Evolutionary conservation across 2,329 filamentous ascomycete species (phyloP).

Genomic region (Penicillium janthinellum): DNA sequence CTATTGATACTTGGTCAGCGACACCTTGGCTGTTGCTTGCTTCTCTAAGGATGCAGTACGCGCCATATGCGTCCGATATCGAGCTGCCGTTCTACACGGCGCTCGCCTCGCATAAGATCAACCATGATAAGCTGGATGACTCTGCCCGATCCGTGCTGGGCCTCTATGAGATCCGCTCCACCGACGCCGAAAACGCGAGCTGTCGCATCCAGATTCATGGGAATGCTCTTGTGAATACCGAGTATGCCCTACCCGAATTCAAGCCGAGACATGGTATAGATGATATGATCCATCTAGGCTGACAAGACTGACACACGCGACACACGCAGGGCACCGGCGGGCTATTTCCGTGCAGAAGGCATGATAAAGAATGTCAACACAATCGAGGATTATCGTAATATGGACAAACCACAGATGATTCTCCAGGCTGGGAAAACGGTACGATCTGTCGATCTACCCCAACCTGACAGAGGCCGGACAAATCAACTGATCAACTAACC

Average conservation of each 20-base stretch:
- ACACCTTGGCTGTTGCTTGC: no score
- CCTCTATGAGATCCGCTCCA: conserved; percentile 79
- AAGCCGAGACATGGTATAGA: background rate
- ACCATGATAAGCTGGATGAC: conserved; percentile 95
- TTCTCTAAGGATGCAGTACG: conserved; percentile 64
- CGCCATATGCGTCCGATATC: conserved; percentile 89
- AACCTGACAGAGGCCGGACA: background rate
- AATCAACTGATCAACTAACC: background rate
- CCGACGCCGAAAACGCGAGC: conserved; percentile 71
- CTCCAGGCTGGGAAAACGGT: conserved; percentile 78
- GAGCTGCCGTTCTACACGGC: conserved; percentile 94
- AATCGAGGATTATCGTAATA: conserved; percentile 84
- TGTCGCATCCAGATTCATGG: conserved; percentile 89
- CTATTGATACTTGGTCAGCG: background rate
- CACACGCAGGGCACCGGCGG: conserved; percentile 62
- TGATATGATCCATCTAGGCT: background rate
- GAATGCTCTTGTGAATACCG: conserved; percentile 78
- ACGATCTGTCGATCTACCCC: conserved; percentile 27
- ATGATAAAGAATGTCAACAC: conserved; percentile 97
- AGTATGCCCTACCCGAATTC: conserved; percentile 60
- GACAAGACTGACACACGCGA: conserved; percentile 4
- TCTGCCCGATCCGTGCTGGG: conserved; percentile 84
- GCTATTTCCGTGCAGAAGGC: conserved; percentile 81
- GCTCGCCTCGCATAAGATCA: conserved; percentile 90
- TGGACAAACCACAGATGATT: conserved; percentile 77